Base-by-base conservation (phyloP, 2,329 filamentous ascomycete genomes). In the Fusarium sp. region DNA sequence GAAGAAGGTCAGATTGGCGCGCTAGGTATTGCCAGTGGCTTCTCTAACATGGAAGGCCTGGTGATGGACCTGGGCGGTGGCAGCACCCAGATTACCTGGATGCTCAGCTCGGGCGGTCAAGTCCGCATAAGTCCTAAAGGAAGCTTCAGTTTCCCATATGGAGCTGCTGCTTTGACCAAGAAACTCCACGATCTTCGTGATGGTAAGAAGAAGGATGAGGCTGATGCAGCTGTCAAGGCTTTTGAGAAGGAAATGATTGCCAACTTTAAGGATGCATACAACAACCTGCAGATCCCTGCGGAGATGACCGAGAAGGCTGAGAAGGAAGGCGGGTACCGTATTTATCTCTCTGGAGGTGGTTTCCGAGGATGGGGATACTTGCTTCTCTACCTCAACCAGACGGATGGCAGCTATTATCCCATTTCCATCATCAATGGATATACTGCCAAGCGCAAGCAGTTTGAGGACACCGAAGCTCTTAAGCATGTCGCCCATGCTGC, bases 351-450 rank as follows among this genome's bases (percentile, higher is more conserved):
- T 20, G 91, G 91, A 27, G 91, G 91, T 20, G 91, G 91, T 0
- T 93, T 93, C 74, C 83, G 91, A 52, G 91, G 91, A 5, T 93
- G 91, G 89, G 91, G 91, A 4, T 93, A 92, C 75, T 80, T 93
- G 17, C 85, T 93, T 42, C 78, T 83, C 8, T 82, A 82, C 53
- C 89, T 93, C 84, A 87, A 86, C 62, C 84, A 88, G 75, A 87
- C 90, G 47, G 79, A 81, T 9, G 85, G 90, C 22, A 80, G 83
- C 20, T 90, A 90, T 1, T 93, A 93, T 75, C 91, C 91, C 1
- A 90, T 93, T 25, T 89, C 91, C 4, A 89, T 92, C 65, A 92
- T 93, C 83, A 93, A 93, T 72, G 91, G 91, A 4, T 93, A 91
- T 79, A 83, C 82, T 18, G 88, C 85, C 3, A 80, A 81, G 4